Evolutionary conservation across 805 yeast genomes (phyloP), one percentile per base, ranked within the genome.

Genomic region (Torulaspora delbrueckii): DNA sequence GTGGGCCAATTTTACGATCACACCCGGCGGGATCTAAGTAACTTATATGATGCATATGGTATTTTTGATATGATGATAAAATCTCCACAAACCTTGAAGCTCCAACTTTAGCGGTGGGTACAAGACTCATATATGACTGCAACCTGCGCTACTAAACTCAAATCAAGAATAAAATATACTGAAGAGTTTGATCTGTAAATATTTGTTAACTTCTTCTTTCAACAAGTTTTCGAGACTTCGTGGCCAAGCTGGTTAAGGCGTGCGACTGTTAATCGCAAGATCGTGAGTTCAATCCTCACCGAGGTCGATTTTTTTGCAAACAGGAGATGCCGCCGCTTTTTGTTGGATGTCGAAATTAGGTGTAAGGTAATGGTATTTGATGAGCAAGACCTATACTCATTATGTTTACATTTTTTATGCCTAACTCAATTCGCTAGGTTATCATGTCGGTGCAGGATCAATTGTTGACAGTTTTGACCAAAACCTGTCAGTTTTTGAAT

Each of bases 181-280:
- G n/a, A n/a, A n/a, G n/a, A n/a, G n/a, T n/a, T n/a, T n/a, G n/a
- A n/a, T n/a, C n/a, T n/a, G n/a, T n/a, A n/a, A n/a, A n/a, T n/a
- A n/a, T n/a, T n/a, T n/a, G n/a, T n/a, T n/a, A n/a, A n/a, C n/a
- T n/a, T n/a, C n/a, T n/a, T n/a, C n/a, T n/a, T n/a, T 19, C 6
- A 19, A 19, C 22, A 19, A 19, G 22, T 19, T 19, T 32, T 25
- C 12, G 37, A 40, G 74, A 69, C 73, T 69, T 63, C 72, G 71
- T 71, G 75, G 75, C 76, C 76, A 72, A 72, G 76, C 66, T 72
- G 75, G 76, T 66, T 71, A 72, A 72, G 76, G 76, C 76, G 74
- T 70, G 75, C 75, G 75, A 70, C 76, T 72, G 77, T 73, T 73
- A 73, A 73, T 73, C 77, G 76, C 76, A 72, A 73, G 77, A 73